Conservation (phyloP, 768 basidiomycete species). For the Exidia glandulosa region DNA sequence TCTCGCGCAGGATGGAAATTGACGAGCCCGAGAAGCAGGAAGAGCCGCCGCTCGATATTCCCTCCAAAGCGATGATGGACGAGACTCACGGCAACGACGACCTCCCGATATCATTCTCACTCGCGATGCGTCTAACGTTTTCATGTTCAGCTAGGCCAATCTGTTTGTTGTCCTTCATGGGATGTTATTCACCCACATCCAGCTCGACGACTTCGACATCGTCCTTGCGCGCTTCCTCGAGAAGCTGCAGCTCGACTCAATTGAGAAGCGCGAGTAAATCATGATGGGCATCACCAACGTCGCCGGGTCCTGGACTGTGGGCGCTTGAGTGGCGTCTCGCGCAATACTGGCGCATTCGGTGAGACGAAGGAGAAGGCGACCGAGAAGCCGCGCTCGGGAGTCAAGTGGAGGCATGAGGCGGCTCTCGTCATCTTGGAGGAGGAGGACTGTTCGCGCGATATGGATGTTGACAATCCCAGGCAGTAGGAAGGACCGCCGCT, state of each 20-base stretch:
- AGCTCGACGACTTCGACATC: constrained; percentile 82
- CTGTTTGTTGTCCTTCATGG: constrained; percentile 90
- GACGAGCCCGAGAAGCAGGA: too few relatives aligned
- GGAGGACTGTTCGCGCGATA: constrained; percentile 29
- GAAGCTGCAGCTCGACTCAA: constrained; percentile 70
- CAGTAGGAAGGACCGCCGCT: constrained; percentile 15
- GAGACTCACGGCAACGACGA: too few relatives aligned
- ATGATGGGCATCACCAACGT: constrained; percentile 92
- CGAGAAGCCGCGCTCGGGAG: constrained; percentile 26
- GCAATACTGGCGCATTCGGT: constrained; percentile 42
- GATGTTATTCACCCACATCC: constrained; percentile 93
- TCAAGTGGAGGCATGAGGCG: constrained; percentile 13
- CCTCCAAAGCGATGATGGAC: too few relatives aligned
- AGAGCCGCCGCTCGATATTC: too few relatives aligned
- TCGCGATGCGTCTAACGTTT: too few relatives aligned
- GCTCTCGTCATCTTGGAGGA: constrained; percentile 23
- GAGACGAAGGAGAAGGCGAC: constrained; percentile 4
- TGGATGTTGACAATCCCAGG: constrained; percentile 54
- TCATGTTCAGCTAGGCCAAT: too few relatives aligned
- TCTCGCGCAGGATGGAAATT: too few relatives aligned
- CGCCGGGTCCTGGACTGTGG: constrained; percentile 79
- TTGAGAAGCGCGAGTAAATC: constrained; percentile 83
- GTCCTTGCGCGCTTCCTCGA: constrained; percentile 80
- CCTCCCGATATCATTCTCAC: too few relatives aligned
- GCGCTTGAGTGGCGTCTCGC: constrained; percentile 54